Evolutionary conservation across 495 filamentous ascomycete genomes (phyloP).

Genomic region (Tuber umbilicatum): DNA sequence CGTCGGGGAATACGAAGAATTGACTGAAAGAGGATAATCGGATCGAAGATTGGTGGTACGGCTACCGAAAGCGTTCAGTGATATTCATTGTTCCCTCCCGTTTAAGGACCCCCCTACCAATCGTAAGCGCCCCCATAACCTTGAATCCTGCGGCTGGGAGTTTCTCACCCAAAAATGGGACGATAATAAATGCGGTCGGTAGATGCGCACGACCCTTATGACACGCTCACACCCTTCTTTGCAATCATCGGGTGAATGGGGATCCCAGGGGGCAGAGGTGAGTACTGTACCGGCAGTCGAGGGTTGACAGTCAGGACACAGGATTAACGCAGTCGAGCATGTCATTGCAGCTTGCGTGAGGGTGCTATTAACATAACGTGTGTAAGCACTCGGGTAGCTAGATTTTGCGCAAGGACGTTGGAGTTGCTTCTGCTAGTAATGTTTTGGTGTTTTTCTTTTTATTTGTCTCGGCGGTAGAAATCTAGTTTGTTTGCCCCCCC

Average conservation of each 20-base stretch:
- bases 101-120: background rate
- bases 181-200: background rate
- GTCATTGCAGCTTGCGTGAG: background rate
- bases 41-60: background rate
- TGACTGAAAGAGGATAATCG: background rate
- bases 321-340: background rate
- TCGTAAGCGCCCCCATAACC: background rate
- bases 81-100: background rate
- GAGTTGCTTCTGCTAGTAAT: too few relatives aligned
- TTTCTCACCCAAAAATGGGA: background rate
- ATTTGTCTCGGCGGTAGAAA: too few relatives aligned
- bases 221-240: background rate
- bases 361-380: too few relatives aligned
- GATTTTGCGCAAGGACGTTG: too few relatives aligned
- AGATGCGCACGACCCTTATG: background rate
- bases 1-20: background rate
- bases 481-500: too few relatives aligned
- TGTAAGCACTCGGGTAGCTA: too few relatives aligned
- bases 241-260: background rate
- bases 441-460: too few relatives aligned
- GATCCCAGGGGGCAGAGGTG: background rate
- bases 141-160: background rate
- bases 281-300: background rate
- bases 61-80: background rate
- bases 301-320: too few relatives aligned